These are phyloP conservation scores for Aureobasidium sp. DNA, from an alignment of 2,329 filamentous ascomycete genomes.

Conservation along the genomic window DNA sequence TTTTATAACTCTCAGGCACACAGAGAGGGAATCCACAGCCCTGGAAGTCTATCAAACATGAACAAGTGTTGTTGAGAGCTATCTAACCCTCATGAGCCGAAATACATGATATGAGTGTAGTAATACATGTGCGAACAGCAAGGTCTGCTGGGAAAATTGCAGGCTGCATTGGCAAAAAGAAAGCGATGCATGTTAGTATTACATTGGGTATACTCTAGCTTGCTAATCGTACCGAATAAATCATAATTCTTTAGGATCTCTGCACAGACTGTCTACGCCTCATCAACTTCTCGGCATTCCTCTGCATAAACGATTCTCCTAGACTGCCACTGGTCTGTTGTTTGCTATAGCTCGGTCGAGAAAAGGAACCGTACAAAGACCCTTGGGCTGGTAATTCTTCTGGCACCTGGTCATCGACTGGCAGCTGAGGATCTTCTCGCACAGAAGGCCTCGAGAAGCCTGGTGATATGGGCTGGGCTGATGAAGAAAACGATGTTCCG, in stretches of 20 bases:
- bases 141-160: not conserved
- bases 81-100: too few relatives aligned
- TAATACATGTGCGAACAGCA: not conserved
- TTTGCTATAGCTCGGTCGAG: constrained; percentile 1
- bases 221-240: not conserved
- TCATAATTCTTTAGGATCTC: not conserved
- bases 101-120: not conserved
- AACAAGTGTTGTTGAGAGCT: not conserved
- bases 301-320: constrained; percentile 28
- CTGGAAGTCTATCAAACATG: too few relatives aligned
- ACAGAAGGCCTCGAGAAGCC: constrained; percentile 27
- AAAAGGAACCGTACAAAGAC: constrained; percentile 10
- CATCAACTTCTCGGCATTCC: constrained; percentile 25
- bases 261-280: not conserved
- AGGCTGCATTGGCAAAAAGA: not conserved
- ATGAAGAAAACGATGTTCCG: constrained; percentile 19
- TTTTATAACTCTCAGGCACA: not conserved
- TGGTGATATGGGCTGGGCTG: constrained; percentile 24
- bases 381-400: constrained; percentile 20
- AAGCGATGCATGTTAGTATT: not conserved
- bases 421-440: constrained; percentile 22
- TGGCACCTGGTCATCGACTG: constrained; percentile 16
- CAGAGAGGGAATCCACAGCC: not conserved
- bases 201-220: not conserved
- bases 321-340: constrained; percentile 18